Conservation (phyloP, 2,329 filamentous ascomycete species). For the Sporothrix protearum region DNA sequence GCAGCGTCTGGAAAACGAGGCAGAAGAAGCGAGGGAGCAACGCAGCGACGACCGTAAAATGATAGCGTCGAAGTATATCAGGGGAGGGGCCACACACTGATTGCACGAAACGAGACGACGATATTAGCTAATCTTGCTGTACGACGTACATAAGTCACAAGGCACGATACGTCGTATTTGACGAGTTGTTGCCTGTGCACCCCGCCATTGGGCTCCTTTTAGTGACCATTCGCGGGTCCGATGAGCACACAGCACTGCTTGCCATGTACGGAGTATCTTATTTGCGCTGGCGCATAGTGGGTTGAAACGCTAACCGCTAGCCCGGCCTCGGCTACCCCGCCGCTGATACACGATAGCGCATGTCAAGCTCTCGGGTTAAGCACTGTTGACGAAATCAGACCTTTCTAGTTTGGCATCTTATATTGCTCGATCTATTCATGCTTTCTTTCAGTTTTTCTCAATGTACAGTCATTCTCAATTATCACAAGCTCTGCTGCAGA, state of each 20-base stretch:
- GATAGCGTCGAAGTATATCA: not conserved
- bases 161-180: not conserved
- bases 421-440: not conserved
- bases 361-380: not conserved
- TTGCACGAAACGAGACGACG: not conserved
- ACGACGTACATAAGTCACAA: no score
- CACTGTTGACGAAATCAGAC: not conserved
- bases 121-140: not conserved
- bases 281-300: not conserved
- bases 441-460: no score
- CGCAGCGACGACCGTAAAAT: not conserved
- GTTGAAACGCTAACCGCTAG: not conserved
- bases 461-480: no score
- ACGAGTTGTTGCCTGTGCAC: not conserved
- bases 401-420: not conserved
- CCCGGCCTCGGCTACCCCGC: not conserved
- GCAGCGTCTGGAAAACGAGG: not conserved
- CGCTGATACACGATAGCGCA: not conserved
- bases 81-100: not conserved
- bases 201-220: not conserved
- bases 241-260: not conserved
- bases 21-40: not conserved
- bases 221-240: not conserved
- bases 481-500: no score
- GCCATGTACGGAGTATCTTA: no score